These are phyloP conservation scores for Eucalyptus cloeziana DNA, from an alignment of 345 rosid species.

Conservation along the genomic window DNA sequence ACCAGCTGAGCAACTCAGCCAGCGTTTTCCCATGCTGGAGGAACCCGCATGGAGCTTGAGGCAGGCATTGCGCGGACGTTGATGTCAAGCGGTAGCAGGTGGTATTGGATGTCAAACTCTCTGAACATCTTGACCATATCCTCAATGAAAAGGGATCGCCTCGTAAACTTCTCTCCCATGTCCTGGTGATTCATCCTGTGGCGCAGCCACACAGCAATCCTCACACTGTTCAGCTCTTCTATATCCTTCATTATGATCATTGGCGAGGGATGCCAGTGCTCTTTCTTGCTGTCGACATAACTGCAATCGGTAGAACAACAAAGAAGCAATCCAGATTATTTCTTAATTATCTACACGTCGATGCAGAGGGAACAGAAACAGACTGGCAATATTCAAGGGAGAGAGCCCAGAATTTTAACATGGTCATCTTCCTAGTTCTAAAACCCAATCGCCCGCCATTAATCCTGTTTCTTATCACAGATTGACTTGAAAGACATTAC, in stretches of 20 bases:
- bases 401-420: not conserved
- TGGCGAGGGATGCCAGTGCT: constrained; percentile 63
- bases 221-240: not conserved
- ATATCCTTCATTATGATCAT: not conserved
- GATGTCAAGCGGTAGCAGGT: not conserved
- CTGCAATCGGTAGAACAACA: constrained; percentile 7
- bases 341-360: not conserved
- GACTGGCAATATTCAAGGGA: not conserved
- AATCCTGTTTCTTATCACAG: not conserved
- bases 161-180: no score
- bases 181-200: not conserved
- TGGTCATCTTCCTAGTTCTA: not conserved
- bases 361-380: not conserved
- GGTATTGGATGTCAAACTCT: not conserved
- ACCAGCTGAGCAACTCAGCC: not conserved
- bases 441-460: not conserved
- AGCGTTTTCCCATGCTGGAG: constrained; percentile 6
- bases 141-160: not conserved
- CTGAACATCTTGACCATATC: not conserved
- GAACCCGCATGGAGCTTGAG: not conserved
- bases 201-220: not conserved
- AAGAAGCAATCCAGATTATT: not conserved
- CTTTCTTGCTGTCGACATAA: constrained; percentile 54
- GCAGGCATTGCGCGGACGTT: not conserved
- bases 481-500: no score